A percentile compares a stretch with the other conserved stretches of the same genome.
These are phyloP conservation scores for Globisporangium megalacanthum DNA, from an alignment of 352 stramenopile species.

Conservation along the genomic window DNA sequence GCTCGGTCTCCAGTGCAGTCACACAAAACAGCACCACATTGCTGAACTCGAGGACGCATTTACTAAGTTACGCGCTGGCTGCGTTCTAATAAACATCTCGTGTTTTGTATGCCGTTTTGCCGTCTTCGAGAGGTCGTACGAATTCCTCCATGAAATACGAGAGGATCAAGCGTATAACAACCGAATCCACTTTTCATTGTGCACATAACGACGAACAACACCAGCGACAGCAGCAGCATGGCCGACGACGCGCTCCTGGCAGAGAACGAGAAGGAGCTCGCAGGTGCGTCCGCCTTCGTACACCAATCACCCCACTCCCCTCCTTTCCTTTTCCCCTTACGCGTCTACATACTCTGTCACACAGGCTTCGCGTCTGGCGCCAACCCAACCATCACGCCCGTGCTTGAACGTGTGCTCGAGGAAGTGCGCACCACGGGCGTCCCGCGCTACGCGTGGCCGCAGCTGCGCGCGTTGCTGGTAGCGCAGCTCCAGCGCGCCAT, in stretches of 20 bases:
- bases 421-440: conserved; percentile 68
- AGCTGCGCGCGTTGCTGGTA: conserved; percentile 61
- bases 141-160: too few species aligned
- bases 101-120: too few species aligned
- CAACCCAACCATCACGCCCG: conserved; percentile 35
- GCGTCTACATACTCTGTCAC: background rate
- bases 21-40: too few species aligned
- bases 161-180: background rate
- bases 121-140: too few species aligned
- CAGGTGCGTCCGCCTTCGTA: conserved; percentile 21
- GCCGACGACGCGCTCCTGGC: conserved; percentile 41
- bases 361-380: conserved; percentile 51
- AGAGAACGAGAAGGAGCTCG: conserved; percentile 67
- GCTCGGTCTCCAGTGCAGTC: too few species aligned
- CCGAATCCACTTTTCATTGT: background rate
- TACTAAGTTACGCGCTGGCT: too few species aligned
- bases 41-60: too few species aligned
- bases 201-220: background rate
- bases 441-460: conserved; percentile 62
- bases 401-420: conserved; percentile 54
- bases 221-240: background rate
- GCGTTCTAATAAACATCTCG: too few species aligned
- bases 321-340: background rate
- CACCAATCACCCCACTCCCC: background rate
- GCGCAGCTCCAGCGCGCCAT: conserved; percentile 50